A percentile compares a stretch with the other conserved stretches of the same genome.
These are phyloP conservation scores for Xylariaceae sp. DNA, from an alignment of 2,329 filamentous ascomycete species.

Conservation along the genomic window DNA sequence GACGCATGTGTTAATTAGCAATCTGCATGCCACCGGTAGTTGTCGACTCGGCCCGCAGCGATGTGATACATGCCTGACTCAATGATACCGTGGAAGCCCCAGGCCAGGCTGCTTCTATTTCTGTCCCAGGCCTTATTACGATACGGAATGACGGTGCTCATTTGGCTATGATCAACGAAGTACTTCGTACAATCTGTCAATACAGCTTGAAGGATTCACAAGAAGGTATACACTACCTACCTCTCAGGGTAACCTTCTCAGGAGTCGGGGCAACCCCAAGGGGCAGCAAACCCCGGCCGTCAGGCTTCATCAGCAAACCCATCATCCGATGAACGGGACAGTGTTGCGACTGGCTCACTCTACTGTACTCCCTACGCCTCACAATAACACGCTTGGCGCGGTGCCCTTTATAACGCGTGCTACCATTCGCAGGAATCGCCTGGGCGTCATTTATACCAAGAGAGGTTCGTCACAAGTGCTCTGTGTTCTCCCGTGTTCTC, in stretches of 20 bases:
- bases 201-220: not conserved
- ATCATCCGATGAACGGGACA: not conserved
- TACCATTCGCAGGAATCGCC: not conserved
- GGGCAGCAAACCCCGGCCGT: not conserved
- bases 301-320: not conserved
- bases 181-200: not conserved
- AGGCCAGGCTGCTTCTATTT: not conserved
- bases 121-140: not conserved
- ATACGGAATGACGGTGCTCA: too few species aligned
- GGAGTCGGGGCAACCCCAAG: not conserved
- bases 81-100: not conserved
- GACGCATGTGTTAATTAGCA: not conserved
- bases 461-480: not conserved
- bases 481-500: not conserved
- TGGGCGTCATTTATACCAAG: not conserved
- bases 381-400: not conserved
- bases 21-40: not conserved
- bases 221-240: not conserved
- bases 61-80: not conserved
- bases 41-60: not conserved
- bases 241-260: not conserved
- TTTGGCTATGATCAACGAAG: not conserved
- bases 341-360: not conserved
- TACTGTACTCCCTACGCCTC: not conserved
- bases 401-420: not conserved